Percentiles rank a stretch among this genome's conserved stretches.
Evolutionary conservation across 371 early-diverging fungal species (phyloP).

Genomic region (Apophysomyces variabilis): DNA sequence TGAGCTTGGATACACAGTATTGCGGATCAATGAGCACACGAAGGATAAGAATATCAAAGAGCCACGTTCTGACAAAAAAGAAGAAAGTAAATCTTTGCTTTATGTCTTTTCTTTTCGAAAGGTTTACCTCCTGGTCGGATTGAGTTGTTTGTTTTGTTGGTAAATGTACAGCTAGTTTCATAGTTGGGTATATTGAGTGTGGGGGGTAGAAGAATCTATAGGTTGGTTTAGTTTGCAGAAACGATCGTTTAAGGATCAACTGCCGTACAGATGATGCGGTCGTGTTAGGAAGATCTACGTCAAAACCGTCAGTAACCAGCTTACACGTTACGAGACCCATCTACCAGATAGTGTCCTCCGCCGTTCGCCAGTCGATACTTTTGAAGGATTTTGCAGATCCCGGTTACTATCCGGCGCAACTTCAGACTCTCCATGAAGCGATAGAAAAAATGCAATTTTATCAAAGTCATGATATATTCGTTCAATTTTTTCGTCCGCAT

Average conservation of each 20-base stretch:
- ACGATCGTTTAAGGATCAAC: neutral
- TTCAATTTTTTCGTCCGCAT: constrained; percentile 82
- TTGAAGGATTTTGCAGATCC: neutral
- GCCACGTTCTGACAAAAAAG: constrained; percentile 54
- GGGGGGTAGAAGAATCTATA: constrained; percentile 46
- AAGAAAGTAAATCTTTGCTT: neutral
- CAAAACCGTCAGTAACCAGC: neutral
- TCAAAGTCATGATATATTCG: constrained; percentile 78
- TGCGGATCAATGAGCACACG: constrained; percentile 74
- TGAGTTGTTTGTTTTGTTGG: constrained; percentile 2
- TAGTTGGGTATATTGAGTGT: constrained; percentile 51
- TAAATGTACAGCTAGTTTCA: constrained; percentile 20
- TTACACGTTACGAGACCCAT: neutral
- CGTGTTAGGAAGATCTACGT: constrained; percentile 31
- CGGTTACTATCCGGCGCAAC: neutral
- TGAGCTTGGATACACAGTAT: constrained; percentile 73
- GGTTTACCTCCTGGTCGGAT: constrained; percentile 24
- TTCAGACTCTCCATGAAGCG: constrained; percentile 28
- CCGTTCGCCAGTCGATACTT: constrained; percentile 19
- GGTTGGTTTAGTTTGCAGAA: neutral
- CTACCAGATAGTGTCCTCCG: constrained; percentile 33
- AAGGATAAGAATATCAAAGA: constrained; percentile 66
- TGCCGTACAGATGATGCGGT: constrained; percentile 44
- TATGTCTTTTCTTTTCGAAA: neutral
- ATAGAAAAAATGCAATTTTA: constrained; percentile 65